Evolutionary conservation across 306 rosid genomes (phyloP), one percentile per base, ranked within the genome.

Genomic region (Mimosa bimucronata): DNA sequence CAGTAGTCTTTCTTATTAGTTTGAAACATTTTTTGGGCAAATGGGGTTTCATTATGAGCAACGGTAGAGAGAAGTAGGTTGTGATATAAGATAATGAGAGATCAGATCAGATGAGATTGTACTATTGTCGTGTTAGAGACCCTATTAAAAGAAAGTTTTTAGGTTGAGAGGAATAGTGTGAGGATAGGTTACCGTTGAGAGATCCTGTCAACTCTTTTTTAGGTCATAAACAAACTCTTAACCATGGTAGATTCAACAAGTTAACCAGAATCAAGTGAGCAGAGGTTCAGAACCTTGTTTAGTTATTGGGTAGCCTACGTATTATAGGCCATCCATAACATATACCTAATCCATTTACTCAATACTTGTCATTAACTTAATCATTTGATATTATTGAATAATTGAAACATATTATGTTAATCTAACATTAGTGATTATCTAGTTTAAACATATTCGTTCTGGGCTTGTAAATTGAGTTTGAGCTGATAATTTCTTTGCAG

Each of bases 401-500:
- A 48, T 15, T 15, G 6, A 14, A 48, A 48, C 53, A 13, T 48
- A 15, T 48, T 48, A 18, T 48, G n/a, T 48, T 2, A 48, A 4
- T 15, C 53, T 48, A 14, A 48, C 12, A 48, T 48, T 48, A 45
- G 50, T n/a, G 9, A 45, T 45, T 12, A 45, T 14, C n/a, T n/a
- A n/a, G n/a, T 11, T 12, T 2, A 18, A 50, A 50, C 60, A 7
- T 8, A 60, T 67, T 2, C 13, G 2, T 38, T 26, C 44, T 23
- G 38, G 38, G 62, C 30, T 52, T 16, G 16, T 9, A 77, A 66
- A 44, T 34, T 57, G 64, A 86, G n/a, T 62, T 26, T 64, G 75
- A 66, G 75, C 60, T 85, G 78, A 80, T 66, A 68, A 9, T 34
- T 41, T 62, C 85, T 77, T 30, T 85, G 88, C 92, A 87, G 97